Evolutionary conservation across 306 rosid species (phyloP).

Genomic region (Castanopsis chinensis): DNA sequence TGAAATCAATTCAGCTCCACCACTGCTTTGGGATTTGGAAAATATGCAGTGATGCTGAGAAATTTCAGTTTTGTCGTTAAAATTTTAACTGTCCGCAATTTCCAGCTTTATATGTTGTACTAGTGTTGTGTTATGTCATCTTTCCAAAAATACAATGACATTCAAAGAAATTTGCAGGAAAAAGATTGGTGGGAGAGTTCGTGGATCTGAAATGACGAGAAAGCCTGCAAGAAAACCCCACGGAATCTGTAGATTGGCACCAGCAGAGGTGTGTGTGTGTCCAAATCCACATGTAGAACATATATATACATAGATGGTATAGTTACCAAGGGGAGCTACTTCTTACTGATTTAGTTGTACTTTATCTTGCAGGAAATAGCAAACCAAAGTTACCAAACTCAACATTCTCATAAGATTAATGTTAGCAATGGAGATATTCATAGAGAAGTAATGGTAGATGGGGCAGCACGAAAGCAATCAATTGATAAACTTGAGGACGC

Average conservation of each 20-base stretch:
- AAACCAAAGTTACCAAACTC: conserved; percentile 41
- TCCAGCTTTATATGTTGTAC: neutral
- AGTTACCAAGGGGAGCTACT: conserved; percentile 4
- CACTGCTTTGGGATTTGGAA: too few relatives aligned
- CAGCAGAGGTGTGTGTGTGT: conserved; percentile 57
- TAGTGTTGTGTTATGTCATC: neutral
- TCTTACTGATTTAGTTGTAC: conserved; percentile 17
- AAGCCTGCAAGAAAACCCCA: conserved; percentile 72
- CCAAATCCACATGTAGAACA: neutral
- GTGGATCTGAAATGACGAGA: conserved; percentile 61
- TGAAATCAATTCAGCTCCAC: too few relatives aligned
- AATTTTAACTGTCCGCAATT: neutral
- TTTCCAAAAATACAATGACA: neutral
- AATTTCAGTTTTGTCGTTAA: too few relatives aligned
- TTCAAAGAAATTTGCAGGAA: conserved; percentile 58
- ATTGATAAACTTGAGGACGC: conserved; percentile 59
- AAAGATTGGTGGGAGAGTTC: conserved; percentile 65
- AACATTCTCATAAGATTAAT: conserved; percentile 37
- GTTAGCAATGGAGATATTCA: conserved; percentile 34
- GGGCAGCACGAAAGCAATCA: conserved; percentile 49
- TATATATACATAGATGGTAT: neutral
- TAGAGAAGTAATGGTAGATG: conserved; percentile 40
- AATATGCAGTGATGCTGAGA: too few relatives aligned
- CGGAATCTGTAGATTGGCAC: conserved; percentile 74
- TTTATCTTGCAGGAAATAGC: conserved; percentile 56